phyloP scores from a whole-genome alignment of 2,329 filamentous ascomycete genomes.

The Fusarium clavum region DNA sequence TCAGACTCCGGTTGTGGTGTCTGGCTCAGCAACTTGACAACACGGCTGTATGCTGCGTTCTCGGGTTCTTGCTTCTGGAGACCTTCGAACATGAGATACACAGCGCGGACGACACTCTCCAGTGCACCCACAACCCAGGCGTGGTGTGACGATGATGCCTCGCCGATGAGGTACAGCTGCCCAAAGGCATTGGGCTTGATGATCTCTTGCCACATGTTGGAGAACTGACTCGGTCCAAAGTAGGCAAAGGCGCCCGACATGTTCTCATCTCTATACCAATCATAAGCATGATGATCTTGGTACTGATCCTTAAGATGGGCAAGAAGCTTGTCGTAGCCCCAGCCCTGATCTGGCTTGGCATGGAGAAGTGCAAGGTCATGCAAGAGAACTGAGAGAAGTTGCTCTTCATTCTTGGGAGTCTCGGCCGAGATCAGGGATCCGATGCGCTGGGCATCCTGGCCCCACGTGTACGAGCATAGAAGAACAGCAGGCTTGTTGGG shows the following conservation, averaged over 20 bases:
- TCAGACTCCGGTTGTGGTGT: background rate
- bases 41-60: background rate
- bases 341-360: background rate
- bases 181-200: slow-evolving; percentile 41
- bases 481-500: slow-evolving; percentile 27
- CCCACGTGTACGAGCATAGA: slow-evolving; percentile 40
- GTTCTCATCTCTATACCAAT: slow-evolving; percentile 40
- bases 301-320: slow-evolving; percentile 9
- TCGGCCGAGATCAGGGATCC: slow-evolving; percentile 23
- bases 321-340: slow-evolving; percentile 4
- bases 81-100: slow-evolving; percentile 28
- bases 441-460: slow-evolving; percentile 37
- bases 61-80: slow-evolving; percentile 1
- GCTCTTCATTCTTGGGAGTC: background rate
- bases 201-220: slow-evolving; percentile 42
- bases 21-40: background rate
- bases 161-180: slow-evolving; percentile 36
- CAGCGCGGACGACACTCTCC: slow-evolving; percentile 37
- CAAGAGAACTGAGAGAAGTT: background rate
- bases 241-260: slow-evolving; percentile 43
- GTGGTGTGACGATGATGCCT: slow-evolving; percentile 37
- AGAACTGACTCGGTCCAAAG: slow-evolving; percentile 37
- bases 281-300: slow-evolving; percentile 32
- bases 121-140: slow-evolving; percentile 41
- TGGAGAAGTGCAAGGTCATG: background rate